A percentile compares a stretch with the other conserved stretches of the same genome.
Conservation (phyloP, 73 alveolate genomes). For the Paraurostyla sp. region DNA sequence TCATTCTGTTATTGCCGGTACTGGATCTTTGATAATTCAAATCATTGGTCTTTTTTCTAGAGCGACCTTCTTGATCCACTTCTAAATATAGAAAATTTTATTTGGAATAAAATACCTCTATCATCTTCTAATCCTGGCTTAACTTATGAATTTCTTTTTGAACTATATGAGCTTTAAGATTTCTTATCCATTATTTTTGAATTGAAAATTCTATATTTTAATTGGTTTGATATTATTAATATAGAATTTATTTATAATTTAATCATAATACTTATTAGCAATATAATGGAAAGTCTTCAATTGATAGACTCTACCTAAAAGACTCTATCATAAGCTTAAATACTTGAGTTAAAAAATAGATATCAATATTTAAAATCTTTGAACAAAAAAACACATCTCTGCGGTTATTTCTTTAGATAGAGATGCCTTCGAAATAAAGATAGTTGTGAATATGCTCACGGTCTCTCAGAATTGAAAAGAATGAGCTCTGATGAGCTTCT, state of each 20-base stretch:
- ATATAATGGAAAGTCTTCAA: too few relatives aligned
- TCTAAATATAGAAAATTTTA: neutral
- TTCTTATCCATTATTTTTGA: too few relatives aligned
- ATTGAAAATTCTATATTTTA: too few relatives aligned
- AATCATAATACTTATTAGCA: too few relatives aligned
- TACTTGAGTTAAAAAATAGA: neutral
- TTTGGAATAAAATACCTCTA: too few relatives aligned
- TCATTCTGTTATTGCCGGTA: neutral
- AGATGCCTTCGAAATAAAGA: constrained; percentile 12
- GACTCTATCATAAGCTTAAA: too few relatives aligned
- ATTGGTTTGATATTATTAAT: too few relatives aligned
- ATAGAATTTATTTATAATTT: too few relatives aligned
- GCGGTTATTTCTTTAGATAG: constrained; percentile 32
- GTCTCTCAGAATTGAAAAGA: neutral
- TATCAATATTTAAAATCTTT: neutral
- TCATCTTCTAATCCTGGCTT: too few relatives aligned
- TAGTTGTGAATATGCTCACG: constrained; percentile 34
- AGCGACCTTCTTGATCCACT: constrained; percentile 11
- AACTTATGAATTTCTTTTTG: too few relatives aligned
- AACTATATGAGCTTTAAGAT: too few relatives aligned
- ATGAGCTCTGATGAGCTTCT: constrained; percentile 36
- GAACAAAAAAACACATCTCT: constrained; percentile 19
- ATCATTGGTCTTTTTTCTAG: neutral
- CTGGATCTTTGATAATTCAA: neutral
- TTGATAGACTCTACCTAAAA: too few relatives aligned